phyloP scores from a whole-genome alignment of 1,284 basidiomycete genomes.

The Trichosporon sp. region DNA sequence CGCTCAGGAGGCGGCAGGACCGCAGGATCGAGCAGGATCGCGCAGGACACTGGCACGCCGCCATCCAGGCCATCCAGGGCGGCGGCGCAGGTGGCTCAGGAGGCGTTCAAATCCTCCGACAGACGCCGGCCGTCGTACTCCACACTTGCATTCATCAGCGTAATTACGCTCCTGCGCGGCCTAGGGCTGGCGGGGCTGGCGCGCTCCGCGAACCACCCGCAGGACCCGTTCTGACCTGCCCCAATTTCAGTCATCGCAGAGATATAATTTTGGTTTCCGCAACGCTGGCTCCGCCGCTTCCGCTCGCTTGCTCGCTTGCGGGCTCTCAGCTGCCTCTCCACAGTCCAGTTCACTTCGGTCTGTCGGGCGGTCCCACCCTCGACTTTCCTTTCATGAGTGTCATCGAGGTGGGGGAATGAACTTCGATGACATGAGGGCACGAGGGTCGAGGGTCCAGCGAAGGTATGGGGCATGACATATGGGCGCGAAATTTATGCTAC shows the following conservation, averaged over 20 bases:
- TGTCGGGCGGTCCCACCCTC: neutral
- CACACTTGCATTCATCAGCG: neutral
- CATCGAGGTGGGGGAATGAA: neutral
- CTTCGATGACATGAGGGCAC: neutral
- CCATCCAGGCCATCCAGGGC: neutral
- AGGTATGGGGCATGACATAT: neutral
- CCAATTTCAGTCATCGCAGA: neutral
- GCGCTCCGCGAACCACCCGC: neutral
- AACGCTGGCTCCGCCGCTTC: neutral
- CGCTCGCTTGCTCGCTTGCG: neutral
- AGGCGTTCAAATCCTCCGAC: neutral
- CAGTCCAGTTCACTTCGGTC: neutral
- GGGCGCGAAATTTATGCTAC: neutral
- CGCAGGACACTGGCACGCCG: neutral
- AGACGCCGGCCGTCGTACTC: neutral
- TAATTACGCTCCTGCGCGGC: neutral
- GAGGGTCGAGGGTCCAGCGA: neutral
- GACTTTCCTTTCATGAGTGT: neutral
- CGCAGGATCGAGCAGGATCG: too few relatives aligned
- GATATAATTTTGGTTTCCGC: neutral
- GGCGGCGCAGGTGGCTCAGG: neutral
- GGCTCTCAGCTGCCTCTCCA: too few relatives aligned
- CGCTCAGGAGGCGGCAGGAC: neutral
- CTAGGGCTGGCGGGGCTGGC: neutral
- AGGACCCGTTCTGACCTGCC: neutral